Evolutionary conservation across 2,329 filamentous ascomycete genomes (phyloP), one percentile per base, ranked within the genome.

Genomic region (Phyllosticta citribraziliensis): DNA sequence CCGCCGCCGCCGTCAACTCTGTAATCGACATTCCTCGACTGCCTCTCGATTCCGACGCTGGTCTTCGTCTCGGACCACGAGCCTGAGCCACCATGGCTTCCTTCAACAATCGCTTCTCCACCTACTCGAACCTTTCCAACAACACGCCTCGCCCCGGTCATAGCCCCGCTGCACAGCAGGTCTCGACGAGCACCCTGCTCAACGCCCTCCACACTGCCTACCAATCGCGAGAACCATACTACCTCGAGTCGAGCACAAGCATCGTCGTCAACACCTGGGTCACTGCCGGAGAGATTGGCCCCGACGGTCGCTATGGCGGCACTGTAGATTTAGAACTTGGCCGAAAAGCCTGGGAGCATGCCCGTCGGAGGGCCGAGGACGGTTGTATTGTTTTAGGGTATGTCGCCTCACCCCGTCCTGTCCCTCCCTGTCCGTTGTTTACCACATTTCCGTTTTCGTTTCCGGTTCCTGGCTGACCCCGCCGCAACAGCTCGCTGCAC

Each of bases 201-300:
- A 97, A 97, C 76, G 85, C 90, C 61, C 82, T 97, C 54, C 94
- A 99, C 76, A 91, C 90, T 67, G 88, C 89, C 70, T 97, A 96
- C 74, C 83, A 89, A 55, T 85, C 88, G 2, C 86, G 86, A 30
- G 85, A 91, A 69, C 85, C 93, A n/a, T 94, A 96, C 73, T 82
- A 82, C 64, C 83, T 99, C 54, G 94, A 99, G 74, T 87, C 91
- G 55, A 91, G 90, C 66, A 94, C 92, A 40, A 96, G 91, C 72
- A 74, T 97, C 50, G 92, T 94, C 0, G 91, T 97, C 66, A 97
- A 97, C 77, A 97, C 91, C 62, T 97, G 92, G 92, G 82, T 94
- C 58, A 96, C 90, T 3, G 89, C 90, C 19, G 81, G 84, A 27
- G 88, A 88, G 66, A 78, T 83, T 24, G 84, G 87, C 50, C 81